Base-by-base conservation (phyloP, 768 basidiomycete genomes). In the Pholiota microspora region DNA sequence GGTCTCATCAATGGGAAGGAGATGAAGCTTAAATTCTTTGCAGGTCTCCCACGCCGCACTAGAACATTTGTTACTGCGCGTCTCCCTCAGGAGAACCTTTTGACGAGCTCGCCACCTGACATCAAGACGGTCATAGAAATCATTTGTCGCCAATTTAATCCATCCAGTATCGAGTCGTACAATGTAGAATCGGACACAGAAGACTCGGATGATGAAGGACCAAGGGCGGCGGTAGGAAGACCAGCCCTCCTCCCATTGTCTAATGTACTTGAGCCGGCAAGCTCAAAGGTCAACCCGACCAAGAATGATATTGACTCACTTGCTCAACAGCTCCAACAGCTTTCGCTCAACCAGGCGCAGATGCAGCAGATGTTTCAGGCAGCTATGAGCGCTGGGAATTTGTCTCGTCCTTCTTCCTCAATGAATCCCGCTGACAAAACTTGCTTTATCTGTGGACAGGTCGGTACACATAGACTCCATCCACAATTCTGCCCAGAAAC, bases 291-390 rank as follows among this genome's bases (percentile, higher is more conserved):
- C n/a, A n/a, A n/a, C n/a, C n/a, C n/a, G n/a, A n/a, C n/a, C n/a
- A n/a, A 2, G 2, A 4, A 3, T 8, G 54, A 55, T 3, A 55
- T 55, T 1, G 54, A 55, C 46, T 1, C 54, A 6, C 2, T 55
- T 1, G 21, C 54, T 1, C 54, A 55, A 3, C 54, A 55, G 47
- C 34, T 55, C n/a, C 54, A 55, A 21, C 54, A 55, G 34, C 36
- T 55, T 0, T 38, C 34, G 32, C 46, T 55, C 36, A 52, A 42
- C 24, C 51, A 52, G 4, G 36, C 51, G 34, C 51, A 52, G 24
- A 2, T 52, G 4, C 21, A n/a, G 31, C 7, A 25, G 13, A 31
- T 40, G 18, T 25, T 40, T 13, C 15, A 18, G 16, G 34, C 32
- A 16, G 51, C 18, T 4, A 24, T 52, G 16, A 52, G 51, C 27